A percentile compares a stretch with the other conserved stretches of the same genome.
These are phyloP conservation scores for Lactarius sp. DNA, from an alignment of 768 basidiomycete species.

Conservation along the genomic window DNA sequence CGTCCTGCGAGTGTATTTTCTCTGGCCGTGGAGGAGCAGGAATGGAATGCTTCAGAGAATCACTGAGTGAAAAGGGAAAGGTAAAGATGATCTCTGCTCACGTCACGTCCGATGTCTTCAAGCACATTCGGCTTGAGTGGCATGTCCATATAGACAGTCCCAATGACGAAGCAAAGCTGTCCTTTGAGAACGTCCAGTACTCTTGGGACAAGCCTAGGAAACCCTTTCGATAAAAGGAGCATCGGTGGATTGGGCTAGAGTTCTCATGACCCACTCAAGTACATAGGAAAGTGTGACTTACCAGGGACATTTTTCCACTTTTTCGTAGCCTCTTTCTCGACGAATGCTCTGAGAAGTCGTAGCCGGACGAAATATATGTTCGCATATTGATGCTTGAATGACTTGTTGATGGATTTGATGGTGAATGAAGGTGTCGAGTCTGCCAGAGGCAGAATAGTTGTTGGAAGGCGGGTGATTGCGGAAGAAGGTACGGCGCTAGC, in stretches of 20 bases:
- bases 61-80: conserved; percentile 5
- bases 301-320: conserved; percentile 49
- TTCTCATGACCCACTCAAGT: background rate
- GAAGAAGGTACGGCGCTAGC: conserved; percentile 9
- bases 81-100: conserved; percentile 39
- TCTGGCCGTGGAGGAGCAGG: conserved; percentile 70
- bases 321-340: conserved; percentile 44
- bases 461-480: conserved; percentile 15
- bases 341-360: conserved; percentile 42
- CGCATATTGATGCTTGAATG: conserved; percentile 65
- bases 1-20: conserved; percentile 74
- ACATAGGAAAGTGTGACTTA: conserved; percentile 22
- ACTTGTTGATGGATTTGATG: conserved; percentile 42
- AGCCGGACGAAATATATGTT: conserved; percentile 68
- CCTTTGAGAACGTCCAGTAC: conserved; percentile 86
- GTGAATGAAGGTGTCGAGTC: conserved; percentile 35
- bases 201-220: conserved; percentile 65
- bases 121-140: conserved; percentile 97
- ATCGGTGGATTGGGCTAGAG: background rate
- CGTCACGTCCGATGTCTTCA: conserved; percentile 90
- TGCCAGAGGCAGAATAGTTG: conserved; percentile 11
- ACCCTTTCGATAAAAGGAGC: conserved; percentile 39
- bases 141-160: conserved; percentile 99
- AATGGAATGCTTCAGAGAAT: conserved; percentile 59
- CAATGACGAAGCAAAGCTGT: conserved; percentile 83